phyloP scores from a whole-genome alignment of 192 early-diverging fungal species.

The Phycomyces nitens region DNA sequence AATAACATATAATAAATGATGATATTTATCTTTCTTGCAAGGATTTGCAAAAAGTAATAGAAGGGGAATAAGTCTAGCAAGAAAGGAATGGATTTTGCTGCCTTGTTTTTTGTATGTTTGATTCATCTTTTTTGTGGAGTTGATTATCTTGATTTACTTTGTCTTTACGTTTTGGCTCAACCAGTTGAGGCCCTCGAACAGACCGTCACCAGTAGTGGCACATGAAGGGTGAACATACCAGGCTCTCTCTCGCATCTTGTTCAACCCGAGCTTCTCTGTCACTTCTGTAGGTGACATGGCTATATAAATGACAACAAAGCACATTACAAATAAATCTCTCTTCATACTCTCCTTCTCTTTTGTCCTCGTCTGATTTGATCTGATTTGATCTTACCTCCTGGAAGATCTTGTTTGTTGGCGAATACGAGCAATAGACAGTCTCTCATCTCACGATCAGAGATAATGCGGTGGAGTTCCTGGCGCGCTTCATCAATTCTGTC shows the following conservation, averaged over 20 bases:
- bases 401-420: conserved; percentile 46
- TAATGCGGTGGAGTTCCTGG: conserved; percentile 81
- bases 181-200: conserved; percentile 85
- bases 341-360: too few relatives aligned
- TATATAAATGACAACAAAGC: conserved; percentile 3
- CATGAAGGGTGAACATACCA: conserved; percentile 94
- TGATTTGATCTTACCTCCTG: conserved; percentile 14
- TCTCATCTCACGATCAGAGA: conserved; percentile 82
- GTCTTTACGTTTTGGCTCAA: conserved; percentile 66
- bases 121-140: too few relatives aligned
- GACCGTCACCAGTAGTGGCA: conserved; percentile 77
- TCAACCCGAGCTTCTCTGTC: conserved; percentile 84
- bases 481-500: conserved; percentile 85
- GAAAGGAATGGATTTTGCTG: too few relatives aligned
- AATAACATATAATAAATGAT: too few relatives aligned
- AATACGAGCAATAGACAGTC: conserved; percentile 79
- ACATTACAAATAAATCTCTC: too few relatives aligned
- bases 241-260: conserved; percentile 79
- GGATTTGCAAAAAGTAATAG: too few relatives aligned
- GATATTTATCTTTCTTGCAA: too few relatives aligned
- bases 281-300: conserved; percentile 90
- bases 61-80: too few relatives aligned
- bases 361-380: background rate
- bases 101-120: too few relatives aligned
- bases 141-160: conserved; percentile 1